A percentile compares a stretch with the other conserved stretches of the same genome.
phyloP scores from a whole-genome alignment of 139 green algal species.

The Volvox reticuliferus region DNA sequence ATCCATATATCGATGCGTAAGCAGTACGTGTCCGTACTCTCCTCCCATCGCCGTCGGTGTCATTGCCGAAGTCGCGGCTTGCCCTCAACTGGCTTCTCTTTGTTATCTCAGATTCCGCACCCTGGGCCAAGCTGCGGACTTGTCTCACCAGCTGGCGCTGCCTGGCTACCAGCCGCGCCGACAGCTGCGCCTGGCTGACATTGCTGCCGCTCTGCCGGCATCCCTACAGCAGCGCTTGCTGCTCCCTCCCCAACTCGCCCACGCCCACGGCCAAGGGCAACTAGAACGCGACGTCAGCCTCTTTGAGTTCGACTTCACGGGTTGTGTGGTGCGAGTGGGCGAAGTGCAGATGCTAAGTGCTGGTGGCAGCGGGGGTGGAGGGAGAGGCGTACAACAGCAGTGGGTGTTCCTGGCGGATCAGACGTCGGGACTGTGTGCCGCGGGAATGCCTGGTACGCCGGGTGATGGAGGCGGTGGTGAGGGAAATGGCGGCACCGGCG shows the following conservation, averaged over 20 bases:
- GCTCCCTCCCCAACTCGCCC: not conserved
- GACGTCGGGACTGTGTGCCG: slow-evolving; percentile 20
- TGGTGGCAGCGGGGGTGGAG: too few relatives aligned
- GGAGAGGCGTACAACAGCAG: slow-evolving; percentile 5
- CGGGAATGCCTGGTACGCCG: not conserved
- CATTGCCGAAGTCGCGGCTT: too few relatives aligned
- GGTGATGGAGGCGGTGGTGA: not conserved
- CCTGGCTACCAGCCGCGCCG: slow-evolving; percentile 10
- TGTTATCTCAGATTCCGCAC: not conserved
- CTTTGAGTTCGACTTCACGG: slow-evolving; percentile 43
- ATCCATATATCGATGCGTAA: too few relatives aligned
- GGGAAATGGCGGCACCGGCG: not conserved
- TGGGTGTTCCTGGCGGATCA: slow-evolving; percentile 52
- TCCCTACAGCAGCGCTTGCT: not conserved
- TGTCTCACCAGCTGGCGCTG: slow-evolving; percentile 15
- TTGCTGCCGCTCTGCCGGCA: not conserved
- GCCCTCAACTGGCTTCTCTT: not conserved
- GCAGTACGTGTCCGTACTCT: too few relatives aligned
- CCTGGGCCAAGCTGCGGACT: slow-evolving; percentile 7
- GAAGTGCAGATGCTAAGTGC: not conserved
- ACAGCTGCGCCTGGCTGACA: slow-evolving; percentile 12
- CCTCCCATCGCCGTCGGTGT: too few relatives aligned
- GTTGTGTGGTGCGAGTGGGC: slow-evolving; percentile 9
- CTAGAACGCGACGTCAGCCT: not conserved
- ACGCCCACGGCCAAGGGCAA: not conserved